Conservation (phyloP, 2,329 filamentous ascomycete species). For the Neophaeococcomyces aloes region DNA sequence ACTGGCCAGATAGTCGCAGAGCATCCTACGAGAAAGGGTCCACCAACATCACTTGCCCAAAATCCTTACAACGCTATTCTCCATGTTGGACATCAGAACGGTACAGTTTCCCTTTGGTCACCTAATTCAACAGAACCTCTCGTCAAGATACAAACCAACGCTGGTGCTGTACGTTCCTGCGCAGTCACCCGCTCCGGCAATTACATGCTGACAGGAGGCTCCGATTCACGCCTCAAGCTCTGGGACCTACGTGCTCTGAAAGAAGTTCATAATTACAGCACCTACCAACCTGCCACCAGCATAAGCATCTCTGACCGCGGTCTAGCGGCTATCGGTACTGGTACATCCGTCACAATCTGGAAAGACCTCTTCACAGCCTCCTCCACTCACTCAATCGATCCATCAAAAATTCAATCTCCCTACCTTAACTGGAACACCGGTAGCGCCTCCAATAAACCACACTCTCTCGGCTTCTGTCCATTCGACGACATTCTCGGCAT, state of each 20-base stretch:
- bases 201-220: slow-evolving; percentile 91
- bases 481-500: slow-evolving; percentile 88
- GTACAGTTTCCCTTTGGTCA: slow-evolving; percentile 89
- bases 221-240: slow-evolving; percentile 83
- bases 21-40: slow-evolving; percentile 71
- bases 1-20: slow-evolving; percentile 84
- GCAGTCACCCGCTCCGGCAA: slow-evolving; percentile 80
- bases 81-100: slow-evolving; percentile 89
- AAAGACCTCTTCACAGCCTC: slow-evolving; percentile 64
- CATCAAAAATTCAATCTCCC: slow-evolving; percentile 70
- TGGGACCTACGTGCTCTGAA: slow-evolving; percentile 95
- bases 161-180: slow-evolving; percentile 74
- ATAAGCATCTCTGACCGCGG: slow-evolving; percentile 82
- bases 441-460: slow-evolving; percentile 54
- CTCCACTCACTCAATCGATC: slow-evolving; percentile 57
- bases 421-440: slow-evolving; percentile 89
- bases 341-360: slow-evolving; percentile 83
- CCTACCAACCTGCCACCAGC: slow-evolving; percentile 68
- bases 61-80: slow-evolving; percentile 89
- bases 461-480: slow-evolving; percentile 82
- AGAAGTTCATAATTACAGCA: slow-evolving; percentile 81
- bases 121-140: slow-evolving; percentile 78
- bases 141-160: slow-evolving; percentile 83
- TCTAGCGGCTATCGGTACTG: slow-evolving; percentile 81
- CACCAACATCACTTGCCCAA: slow-evolving; percentile 71